Conservation (phyloP, 805 yeast species). For the Yamadazyma philogaea region DNA sequence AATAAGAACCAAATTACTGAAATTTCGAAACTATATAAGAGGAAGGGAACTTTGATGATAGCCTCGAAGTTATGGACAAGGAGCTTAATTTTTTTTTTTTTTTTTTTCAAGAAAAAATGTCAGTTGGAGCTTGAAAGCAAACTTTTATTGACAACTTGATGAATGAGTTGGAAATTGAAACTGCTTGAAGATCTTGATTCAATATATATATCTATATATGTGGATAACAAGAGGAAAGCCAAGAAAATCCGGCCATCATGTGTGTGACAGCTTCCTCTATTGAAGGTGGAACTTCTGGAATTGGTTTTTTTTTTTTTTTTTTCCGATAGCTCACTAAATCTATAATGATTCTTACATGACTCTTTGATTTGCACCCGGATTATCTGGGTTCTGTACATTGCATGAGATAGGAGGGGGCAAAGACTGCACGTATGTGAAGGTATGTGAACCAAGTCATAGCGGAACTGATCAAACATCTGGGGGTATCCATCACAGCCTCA, state of each 20-base stretch:
- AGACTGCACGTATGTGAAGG: neutral
- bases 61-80: slow-evolving; percentile 6
- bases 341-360: slow-evolving; percentile 1
- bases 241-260: too few species aligned
- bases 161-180: neutral
- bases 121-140: neutral
- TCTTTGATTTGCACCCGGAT: slow-evolving; percentile 2
- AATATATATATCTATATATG: neutral
- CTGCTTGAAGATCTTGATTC: neutral
- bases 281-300: slow-evolving; percentile 4
- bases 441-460: neutral
- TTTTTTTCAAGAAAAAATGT: neutral
- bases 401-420: neutral
- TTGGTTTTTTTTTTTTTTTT: slow-evolving; percentile 6
- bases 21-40: neutral
- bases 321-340: neutral
- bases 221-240: neutral
- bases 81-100: neutral
- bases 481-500: neutral
- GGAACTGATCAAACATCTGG: too few species aligned
- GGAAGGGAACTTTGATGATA: neutral
- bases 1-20: neutral
- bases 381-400: neutral
- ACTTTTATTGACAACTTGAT: neutral
- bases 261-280: slow-evolving; percentile 3